Conservation (phyloP, 257 asterid genomes). For the Solanum tarijense region DNA sequence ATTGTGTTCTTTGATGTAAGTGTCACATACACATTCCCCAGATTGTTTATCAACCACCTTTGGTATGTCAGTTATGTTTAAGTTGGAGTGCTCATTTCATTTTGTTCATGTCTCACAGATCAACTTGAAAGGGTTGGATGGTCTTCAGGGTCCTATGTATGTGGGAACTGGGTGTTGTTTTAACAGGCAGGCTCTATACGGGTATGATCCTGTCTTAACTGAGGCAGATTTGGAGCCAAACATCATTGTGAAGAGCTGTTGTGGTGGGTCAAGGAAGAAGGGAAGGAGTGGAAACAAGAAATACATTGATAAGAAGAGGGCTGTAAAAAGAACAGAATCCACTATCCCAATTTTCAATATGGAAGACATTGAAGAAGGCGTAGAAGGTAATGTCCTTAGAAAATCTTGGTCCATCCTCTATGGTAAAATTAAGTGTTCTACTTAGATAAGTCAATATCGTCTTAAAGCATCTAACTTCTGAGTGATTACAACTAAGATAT, state of each 20-base stretch:
- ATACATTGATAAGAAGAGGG: constrained; percentile 63
- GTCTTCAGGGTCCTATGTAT: constrained; percentile 89
- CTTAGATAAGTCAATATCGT: not conserved
- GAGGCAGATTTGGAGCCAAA: constrained; percentile 79
- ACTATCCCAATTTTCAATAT: constrained; percentile 64
- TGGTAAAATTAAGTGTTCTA: not conserved
- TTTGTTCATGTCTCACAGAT: constrained; percentile 30
- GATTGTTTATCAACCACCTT: not conserved
- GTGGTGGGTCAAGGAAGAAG: constrained; percentile 74
- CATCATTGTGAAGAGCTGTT: constrained; percentile 63
- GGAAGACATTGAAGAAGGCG: constrained; percentile 86
- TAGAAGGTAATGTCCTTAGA: constrained; percentile 48
- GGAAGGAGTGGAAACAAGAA: constrained; percentile 49
- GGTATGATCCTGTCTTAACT: constrained; percentile 76
- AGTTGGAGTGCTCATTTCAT: constrained; percentile 2
- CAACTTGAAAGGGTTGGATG: constrained; percentile 88
- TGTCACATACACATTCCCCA: not conserved
- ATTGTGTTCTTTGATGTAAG: constrained; percentile 39
- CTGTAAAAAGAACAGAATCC: constrained; percentile 70
- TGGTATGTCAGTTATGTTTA: not conserved
- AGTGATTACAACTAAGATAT: not conserved
- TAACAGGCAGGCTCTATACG: constrained; percentile 79
- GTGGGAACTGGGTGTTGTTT: constrained; percentile 97
- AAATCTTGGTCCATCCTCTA: not conserved
- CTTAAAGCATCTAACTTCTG: not conserved